phyloP scores from a whole-genome alignment of 345 rosid species.

The Citrus medica region DNA sequence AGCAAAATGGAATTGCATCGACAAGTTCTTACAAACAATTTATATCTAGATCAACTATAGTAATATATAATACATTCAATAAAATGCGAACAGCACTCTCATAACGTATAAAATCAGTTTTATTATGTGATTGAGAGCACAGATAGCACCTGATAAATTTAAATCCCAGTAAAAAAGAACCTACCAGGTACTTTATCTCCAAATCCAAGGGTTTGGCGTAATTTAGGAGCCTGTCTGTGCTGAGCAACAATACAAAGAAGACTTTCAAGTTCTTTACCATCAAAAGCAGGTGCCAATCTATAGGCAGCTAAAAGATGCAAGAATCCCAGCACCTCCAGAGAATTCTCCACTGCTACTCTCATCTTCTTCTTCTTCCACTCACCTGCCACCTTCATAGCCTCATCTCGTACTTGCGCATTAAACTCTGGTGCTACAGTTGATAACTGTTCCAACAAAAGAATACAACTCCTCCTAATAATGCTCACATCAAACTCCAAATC shows the following conservation, averaged over 20 bases:
- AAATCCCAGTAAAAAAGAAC: neutral
- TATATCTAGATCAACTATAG: neutral
- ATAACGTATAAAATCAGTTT: neutral
- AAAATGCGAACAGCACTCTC: neutral
- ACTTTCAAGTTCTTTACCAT: constrained; percentile 24
- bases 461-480: too few species aligned
- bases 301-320: too few species aligned
- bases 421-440: constrained; percentile 17
- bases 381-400: constrained; percentile 24
- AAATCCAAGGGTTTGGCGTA: constrained; percentile 31
- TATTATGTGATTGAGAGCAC: neutral
- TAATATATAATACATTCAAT: too few species aligned
- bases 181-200: constrained; percentile 29
- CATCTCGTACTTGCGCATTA: constrained; percentile 19
- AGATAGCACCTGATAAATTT: neutral
- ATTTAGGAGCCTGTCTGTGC: constrained; percentile 21
- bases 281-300: constrained; percentile 8
- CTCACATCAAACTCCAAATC: too few species aligned
- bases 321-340: too few species aligned
- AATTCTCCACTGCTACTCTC: too few species aligned
- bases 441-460: too few species aligned
- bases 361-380: constrained; percentile 22
- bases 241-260: constrained; percentile 23
- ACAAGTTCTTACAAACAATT: neutral
- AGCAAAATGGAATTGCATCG: neutral